Base-by-base conservation (phyloP, 768 basidiomycete species). In the Termitomyces sp. region DNA sequence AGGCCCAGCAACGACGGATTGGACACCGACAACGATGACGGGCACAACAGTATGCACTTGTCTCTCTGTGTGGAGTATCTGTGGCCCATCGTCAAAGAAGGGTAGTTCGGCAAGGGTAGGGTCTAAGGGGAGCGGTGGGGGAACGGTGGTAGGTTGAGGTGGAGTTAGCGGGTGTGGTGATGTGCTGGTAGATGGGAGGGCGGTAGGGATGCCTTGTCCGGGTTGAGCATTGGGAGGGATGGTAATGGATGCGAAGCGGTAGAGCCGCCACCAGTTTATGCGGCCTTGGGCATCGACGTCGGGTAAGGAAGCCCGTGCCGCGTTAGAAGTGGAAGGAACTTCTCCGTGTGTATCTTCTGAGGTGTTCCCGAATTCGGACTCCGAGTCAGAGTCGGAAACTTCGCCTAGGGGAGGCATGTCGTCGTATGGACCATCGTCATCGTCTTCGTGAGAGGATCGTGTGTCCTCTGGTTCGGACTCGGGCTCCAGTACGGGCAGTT, bases 201-300 rank as follows among this genome's bases (percentile, higher is more conserved):
- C 52, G 44, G 69, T 65, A 21, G 58, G 43, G 14, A 55, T 55
- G 12, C 54, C 52, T 46, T 59, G 59, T 28, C 53, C 53, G 14
- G 47, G 19, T 25, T 56, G 55, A 6, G 50, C 34, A 39, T 67
- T 54, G 21, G 69, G 52, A 44, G 76, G 67, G 56, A 76, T 62
- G 21, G 62, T 58, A 69, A 90, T 85, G 39, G 88, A 77, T 8
- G 86, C 87, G 73, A 91, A 91, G n/a, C 89, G 81, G 65, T 90
- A 90, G 63, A 90, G 70, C 54, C 89, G 75, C 90, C 90, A 91
- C 83, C 89, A 88, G 65, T 91, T 91, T 56, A 91, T 78, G 17
- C 79, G 68, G 12, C 75, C 77, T 42, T 70, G 65, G 3, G 69
- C 70, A 50, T 63, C 55, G 19, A 53, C 43, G 19, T 64, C 59